Evolutionary conservation across 169 alveolate species (phyloP).

Genomic region (Plasmodium malariae): DNA sequence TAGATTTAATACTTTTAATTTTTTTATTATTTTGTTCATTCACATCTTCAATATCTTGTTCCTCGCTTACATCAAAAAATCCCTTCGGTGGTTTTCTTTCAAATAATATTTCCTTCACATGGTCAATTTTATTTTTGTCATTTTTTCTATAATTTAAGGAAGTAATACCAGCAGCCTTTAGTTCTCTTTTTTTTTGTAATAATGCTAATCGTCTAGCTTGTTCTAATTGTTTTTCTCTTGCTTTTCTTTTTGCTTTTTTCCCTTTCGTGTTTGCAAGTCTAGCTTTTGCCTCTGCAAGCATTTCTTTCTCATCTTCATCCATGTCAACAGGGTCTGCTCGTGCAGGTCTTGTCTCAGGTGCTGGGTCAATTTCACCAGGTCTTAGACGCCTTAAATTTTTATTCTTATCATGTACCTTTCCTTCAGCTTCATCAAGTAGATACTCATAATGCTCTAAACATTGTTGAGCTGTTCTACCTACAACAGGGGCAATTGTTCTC

Average conservation of each 20-base stretch:
- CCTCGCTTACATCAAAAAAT: slow-evolving; percentile 90
- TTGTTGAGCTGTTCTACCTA: slow-evolving; percentile 99
- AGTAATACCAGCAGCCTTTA: slow-evolving; percentile 98
- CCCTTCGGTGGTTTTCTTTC: slow-evolving; percentile 96
- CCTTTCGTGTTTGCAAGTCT: slow-evolving; percentile 99
- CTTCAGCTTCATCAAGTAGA: slow-evolving; percentile 98
- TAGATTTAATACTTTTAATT: slow-evolving; percentile 53
- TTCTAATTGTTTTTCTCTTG: slow-evolving; percentile 97
- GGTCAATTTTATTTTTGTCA: slow-evolving; percentile 93
- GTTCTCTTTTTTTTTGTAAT: slow-evolving; percentile 97
- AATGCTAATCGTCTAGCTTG: slow-evolving; percentile 97
- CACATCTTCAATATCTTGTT: slow-evolving; percentile 90
- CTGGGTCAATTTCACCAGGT: slow-evolving; percentile 99
- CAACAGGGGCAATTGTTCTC: slow-evolving; percentile 99
- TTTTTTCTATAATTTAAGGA: slow-evolving; percentile 88
- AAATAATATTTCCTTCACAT: slow-evolving; percentile 96
- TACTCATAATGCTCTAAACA: slow-evolving; percentile 99
- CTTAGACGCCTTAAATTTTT: slow-evolving; percentile 95
- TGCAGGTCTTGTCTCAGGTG: slow-evolving; percentile 99
- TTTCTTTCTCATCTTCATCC: slow-evolving; percentile 99
- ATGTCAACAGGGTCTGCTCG: slow-evolving; percentile 97
- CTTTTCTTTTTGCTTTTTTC: slow-evolving; percentile 99
- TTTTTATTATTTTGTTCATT: slow-evolving; percentile 48
- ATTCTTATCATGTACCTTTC: slow-evolving; percentile 88
- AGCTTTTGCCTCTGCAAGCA: slow-evolving; percentile 99